Percentiles rank a stretch among this genome's conserved stretches.
Evolutionary conservation across 805 yeast species (phyloP).

Genomic region (Phaffomyces opuntiae): DNA sequence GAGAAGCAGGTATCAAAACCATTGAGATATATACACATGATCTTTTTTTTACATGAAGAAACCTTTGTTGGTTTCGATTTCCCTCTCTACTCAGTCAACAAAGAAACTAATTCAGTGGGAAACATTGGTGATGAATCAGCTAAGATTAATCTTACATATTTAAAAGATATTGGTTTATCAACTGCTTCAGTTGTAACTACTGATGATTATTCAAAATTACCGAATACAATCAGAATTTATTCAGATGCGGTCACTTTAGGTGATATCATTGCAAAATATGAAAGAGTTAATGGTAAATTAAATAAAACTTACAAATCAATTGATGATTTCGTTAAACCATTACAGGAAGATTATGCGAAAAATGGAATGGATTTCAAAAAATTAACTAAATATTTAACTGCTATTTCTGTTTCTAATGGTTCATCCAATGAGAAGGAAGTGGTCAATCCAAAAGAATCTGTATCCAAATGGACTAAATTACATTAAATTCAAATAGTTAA

Average conservation of each 20-base stretch:
- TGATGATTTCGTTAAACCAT: background rate
- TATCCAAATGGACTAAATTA: conserved; percentile 38
- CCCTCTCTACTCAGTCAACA: conserved; percentile 32
- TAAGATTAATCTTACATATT: conserved; percentile 29
- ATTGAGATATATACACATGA: conserved; percentile 42
- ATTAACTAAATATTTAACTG: conserved; percentile 33
- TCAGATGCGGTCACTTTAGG: conserved; percentile 34
- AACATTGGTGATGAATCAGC: conserved; percentile 35
- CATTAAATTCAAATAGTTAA: background rate
- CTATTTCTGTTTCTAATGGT: conserved; percentile 22
- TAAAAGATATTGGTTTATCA: conserved; percentile 37
- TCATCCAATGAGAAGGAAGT: conserved; percentile 31
- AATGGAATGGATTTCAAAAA: conserved; percentile 26
- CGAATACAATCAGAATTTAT: conserved; percentile 36
- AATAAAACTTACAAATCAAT: conserved; percentile 22
- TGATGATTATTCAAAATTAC: conserved; percentile 30
- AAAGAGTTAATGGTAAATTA: conserved; percentile 29
- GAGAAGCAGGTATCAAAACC: conserved; percentile 39
- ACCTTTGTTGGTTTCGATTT: conserved; percentile 18
- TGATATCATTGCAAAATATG: conserved; percentile 34
- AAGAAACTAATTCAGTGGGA: conserved; percentile 13
- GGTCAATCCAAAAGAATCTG: conserved; percentile 37
- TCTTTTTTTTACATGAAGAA: conserved; percentile 31
- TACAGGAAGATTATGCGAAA: conserved; percentile 3
- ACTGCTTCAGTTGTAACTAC: conserved; percentile 35